Percentiles rank a stretch among this genome's conserved stretches.
Evolutionary conservation across 2,329 filamentous ascomycete species (phyloP).

Genomic region (Pseudonectria foliicola): DNA sequence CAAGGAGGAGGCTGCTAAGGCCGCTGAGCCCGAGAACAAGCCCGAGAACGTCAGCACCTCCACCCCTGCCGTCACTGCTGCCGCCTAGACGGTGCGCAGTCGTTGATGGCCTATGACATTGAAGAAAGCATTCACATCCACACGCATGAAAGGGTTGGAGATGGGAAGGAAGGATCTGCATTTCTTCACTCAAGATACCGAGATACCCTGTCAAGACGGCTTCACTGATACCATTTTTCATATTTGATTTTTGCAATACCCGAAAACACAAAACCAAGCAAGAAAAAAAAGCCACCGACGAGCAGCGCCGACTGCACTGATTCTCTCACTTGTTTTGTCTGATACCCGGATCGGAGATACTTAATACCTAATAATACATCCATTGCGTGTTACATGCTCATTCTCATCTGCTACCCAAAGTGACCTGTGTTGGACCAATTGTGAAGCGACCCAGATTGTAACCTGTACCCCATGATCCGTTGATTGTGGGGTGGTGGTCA

Average conservation of each 20-base stretch:
- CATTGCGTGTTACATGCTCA: constrained; percentile 26
- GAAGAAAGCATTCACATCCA: constrained; percentile 20
- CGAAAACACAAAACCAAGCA: constrained; percentile 10
- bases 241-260: constrained; percentile 21
- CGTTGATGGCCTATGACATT: constrained; percentile 21
- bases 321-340: constrained; percentile 28
- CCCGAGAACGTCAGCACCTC: constrained; percentile 33
- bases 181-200: constrained; percentile 44
- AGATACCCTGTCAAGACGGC: constrained; percentile 50
- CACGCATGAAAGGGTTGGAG: constrained; percentile 36
- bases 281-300: constrained; percentile 13
- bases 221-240: constrained; percentile 36
- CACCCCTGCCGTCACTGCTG: constrained; percentile 42
- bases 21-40: constrained; percentile 32
- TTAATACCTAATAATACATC: constrained; percentile 40
- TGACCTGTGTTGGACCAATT: no score
- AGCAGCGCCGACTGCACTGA: constrained; percentile 17
- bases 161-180: constrained; percentile 46
- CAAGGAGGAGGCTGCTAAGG: constrained; percentile 25
- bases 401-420: neutral
- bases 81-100: constrained; percentile 36
- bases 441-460: no score
- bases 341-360: constrained; percentile 35
- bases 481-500: no score
- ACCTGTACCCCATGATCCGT: no score